Base-by-base conservation (phyloP, 169 alveolate genomes). In the Cryptosporidium bovis region DNA sequence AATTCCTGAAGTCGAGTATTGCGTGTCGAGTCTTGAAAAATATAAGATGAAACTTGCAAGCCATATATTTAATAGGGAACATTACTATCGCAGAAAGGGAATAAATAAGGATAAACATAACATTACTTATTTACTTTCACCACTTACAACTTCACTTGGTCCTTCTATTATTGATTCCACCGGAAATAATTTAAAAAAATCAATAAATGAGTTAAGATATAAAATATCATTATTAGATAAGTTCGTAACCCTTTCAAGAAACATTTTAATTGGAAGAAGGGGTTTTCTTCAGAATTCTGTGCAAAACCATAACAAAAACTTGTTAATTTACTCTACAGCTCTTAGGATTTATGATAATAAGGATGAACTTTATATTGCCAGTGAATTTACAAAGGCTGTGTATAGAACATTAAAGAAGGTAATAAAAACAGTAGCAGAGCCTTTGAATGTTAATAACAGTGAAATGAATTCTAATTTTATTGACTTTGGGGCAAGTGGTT, bases 221-320 rank as follows among this genome's bases (percentile, higher is more conserved):
- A 77, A 77, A 24, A 77, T 77, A 60, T 56, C 87, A 1, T 31
- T 60, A 34, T 34, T 77, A 36, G 64, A 62, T 60, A 60, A 77
- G n/a, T 18, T 77, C 24, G 33, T 77, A 10, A 29, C 87, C 2
- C 51, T 60, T 60, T 44, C 71, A 29, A 77, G 87, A 60, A 55
- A 51, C 56, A 56, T 77, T 24, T 44, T 77, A 50, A n/a, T 77
- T 31, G 27, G 64, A 77, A 77, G 77, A 77, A 77, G 71, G 58
- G 16, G 36, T 60, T 33, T 29, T 20, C 40, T 60, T 36, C 20
- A 58, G 31, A 29, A 60, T n/a, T 36, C 77, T 4, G 46, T 12
- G 36, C 46, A 69, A 50, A 33, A 33, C 36, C 65, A 60, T 8
- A 40, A 40, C 2, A 60, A 60, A 36, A 77, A 77, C 48, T 48